Conservation (phyloP, 768 basidiomycete species). For the Hygrophorus russula region DNA sequence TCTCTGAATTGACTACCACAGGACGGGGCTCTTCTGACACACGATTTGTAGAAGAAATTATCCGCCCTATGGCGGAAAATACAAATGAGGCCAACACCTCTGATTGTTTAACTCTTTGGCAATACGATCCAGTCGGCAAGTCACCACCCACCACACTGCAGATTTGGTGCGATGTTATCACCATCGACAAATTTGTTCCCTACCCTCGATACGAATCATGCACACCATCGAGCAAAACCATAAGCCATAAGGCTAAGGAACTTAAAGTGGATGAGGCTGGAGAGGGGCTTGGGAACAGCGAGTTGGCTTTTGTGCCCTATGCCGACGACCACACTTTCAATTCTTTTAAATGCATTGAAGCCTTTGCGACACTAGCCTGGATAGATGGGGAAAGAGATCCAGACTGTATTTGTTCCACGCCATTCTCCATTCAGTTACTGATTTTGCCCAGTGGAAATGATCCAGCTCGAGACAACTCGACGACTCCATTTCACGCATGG, state of each 20-base stretch:
- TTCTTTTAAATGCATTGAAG: slow-evolving; percentile 14
- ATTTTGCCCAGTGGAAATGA: slow-evolving; percentile 29
- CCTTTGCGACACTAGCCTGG: slow-evolving; percentile 23
- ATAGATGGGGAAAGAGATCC: slow-evolving; percentile 35
- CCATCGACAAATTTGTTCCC: background rate
- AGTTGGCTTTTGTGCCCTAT: slow-evolving; percentile 29
- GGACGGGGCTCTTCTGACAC: slow-evolving; percentile 2
- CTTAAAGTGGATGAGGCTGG: too few relatives aligned
- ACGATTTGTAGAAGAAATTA: slow-evolving; percentile 9
- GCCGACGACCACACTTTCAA: slow-evolving; percentile 34
- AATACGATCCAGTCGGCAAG: too few relatives aligned
- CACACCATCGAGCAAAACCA: slow-evolving; percentile 19
- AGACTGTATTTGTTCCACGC: slow-evolving; percentile 26
- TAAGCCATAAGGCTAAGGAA: too few relatives aligned
- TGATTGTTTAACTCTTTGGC: slow-evolving; percentile 3
- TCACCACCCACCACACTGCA: background rate
- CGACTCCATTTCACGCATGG: slow-evolving; percentile 21
- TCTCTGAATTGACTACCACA: slow-evolving; percentile 2
- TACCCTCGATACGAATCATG: slow-evolving; percentile 34
- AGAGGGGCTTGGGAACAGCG: too few relatives aligned
- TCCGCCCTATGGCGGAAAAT: background rate
- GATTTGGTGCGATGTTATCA: background rate
- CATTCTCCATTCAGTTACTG: background rate
- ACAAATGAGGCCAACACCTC: slow-evolving; percentile 4
- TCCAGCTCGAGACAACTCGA: slow-evolving; percentile 33